These are phyloP conservation scores for Ulota crispa DNA, from an alignment of 225 moss, liverwort and hornwort genomes.

Conservation along the genomic window DNA sequence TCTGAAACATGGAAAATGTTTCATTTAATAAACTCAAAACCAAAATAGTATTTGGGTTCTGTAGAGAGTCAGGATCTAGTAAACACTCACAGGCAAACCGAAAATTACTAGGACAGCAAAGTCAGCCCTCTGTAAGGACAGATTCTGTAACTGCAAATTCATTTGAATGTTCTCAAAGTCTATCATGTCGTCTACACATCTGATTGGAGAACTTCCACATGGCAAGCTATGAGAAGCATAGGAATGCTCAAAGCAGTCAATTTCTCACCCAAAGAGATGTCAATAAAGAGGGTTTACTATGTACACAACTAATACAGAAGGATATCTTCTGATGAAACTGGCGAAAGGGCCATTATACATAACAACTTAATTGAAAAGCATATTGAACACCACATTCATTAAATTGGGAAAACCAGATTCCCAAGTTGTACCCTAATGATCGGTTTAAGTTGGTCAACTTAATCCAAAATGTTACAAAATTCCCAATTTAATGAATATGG, in stretches of 20 bases:
- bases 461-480: too few species aligned
- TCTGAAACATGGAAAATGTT: not conserved
- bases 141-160: not conserved
- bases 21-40: not conserved
- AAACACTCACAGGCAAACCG: not conserved
- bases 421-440: too few species aligned
- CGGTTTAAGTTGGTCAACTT: too few species aligned
- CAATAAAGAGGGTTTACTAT: fast-evolving
- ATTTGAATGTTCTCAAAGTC: too few species aligned
- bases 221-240: not conserved
- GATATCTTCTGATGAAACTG: not conserved
- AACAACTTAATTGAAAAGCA: not conserved
- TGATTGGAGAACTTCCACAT: not conserved
- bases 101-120: not conserved
- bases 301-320: not conserved
- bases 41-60: not conserved
- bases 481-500: too few species aligned
- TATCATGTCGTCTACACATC: not conserved
- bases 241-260: not conserved
- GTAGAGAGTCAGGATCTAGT: not conserved
- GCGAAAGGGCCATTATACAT: not conserved
- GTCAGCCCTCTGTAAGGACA: not conserved
- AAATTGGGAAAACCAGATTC: too few species aligned
- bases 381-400: too few species aligned
- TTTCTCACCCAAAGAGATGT: fast-evolving